phyloP scores from a whole-genome alignment of 371 early-diverging fungal species.

The Batkoa obscura region DNA sequence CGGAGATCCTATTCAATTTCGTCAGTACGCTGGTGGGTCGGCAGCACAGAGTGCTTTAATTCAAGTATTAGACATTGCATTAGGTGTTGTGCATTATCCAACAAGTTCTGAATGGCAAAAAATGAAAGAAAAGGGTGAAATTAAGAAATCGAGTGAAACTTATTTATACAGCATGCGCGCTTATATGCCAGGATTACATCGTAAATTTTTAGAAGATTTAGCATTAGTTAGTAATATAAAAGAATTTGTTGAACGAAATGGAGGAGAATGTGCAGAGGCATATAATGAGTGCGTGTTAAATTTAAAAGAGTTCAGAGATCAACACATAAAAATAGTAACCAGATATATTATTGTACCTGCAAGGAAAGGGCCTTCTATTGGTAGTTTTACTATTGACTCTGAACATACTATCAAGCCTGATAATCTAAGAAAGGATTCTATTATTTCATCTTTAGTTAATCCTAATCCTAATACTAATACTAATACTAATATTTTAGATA shows the following conservation, averaged over 20 bases:
- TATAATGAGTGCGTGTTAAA: conserved; percentile 64
- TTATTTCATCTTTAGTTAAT: neutral
- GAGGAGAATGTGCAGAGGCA: conserved; percentile 18
- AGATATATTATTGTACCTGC: conserved; percentile 82
- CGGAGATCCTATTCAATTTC: conserved; percentile 24
- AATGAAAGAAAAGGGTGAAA: neutral
- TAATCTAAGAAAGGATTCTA: conserved; percentile 8
- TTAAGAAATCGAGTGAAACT: conserved; percentile 9
- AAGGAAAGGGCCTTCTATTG: conserved; percentile 42
- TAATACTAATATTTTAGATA: no score
- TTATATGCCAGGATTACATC: conserved; percentile 79
- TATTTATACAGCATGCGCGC: conserved; percentile 75
- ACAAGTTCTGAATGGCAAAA: conserved; percentile 24
- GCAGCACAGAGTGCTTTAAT: conserved; percentile 90
- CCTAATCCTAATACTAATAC: no score
- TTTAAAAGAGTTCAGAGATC: conserved; percentile 73
- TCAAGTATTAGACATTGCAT: conserved; percentile 75
- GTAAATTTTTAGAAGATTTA: conserved; percentile 65
- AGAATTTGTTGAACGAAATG: conserved; percentile 17
- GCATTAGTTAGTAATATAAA: conserved; percentile 38
- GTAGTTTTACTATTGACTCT: conserved; percentile 12
- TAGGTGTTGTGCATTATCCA: conserved; percentile 78
- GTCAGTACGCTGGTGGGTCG: conserved; percentile 79
- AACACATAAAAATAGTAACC: conserved; percentile 80
- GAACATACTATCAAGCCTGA: conserved; percentile 11